A percentile compares a stretch with the other conserved stretches of the same genome.
Conservation (phyloP, 306 rosid species). For the Cicer cuneatum region DNA sequence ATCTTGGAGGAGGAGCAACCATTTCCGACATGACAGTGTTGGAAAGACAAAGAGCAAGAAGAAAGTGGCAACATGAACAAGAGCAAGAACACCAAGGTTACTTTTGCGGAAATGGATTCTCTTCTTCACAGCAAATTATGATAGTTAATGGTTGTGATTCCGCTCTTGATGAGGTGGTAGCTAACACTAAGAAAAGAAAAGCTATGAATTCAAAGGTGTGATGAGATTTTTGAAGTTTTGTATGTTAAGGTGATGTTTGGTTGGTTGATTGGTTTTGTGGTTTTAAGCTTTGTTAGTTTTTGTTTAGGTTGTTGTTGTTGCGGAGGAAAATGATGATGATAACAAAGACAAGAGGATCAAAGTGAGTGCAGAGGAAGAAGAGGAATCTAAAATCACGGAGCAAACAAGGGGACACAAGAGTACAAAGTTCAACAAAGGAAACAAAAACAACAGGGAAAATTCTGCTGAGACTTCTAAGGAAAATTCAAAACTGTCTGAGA, state of each 20-base stretch:
- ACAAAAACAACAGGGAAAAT: constrained; percentile 56
- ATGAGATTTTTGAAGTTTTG: too few species aligned
- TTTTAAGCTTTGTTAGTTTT: too few species aligned
- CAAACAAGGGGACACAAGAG: constrained; percentile 54
- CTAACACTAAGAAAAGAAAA: constrained; percentile 53
- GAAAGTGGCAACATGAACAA: constrained; percentile 46
- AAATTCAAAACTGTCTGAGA: constrained; percentile 79
- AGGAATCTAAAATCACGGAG: constrained; percentile 68
- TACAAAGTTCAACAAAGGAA: constrained; percentile 20
- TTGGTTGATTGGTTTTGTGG: too few species aligned
- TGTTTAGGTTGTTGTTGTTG: too few species aligned
- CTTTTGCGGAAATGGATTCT: constrained; percentile 48
- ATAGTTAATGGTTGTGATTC: constrained; percentile 35
- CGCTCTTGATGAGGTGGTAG: constrained; percentile 46
- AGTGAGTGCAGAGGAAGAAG: constrained; percentile 66
- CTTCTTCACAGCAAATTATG: constrained; percentile 38
- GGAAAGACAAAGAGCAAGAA: constrained; percentile 58
- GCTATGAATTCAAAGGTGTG: too few species aligned
- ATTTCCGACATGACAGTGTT: constrained; percentile 56
- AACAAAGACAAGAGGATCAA: constrained; percentile 61
- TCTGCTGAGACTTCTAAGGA: constrained; percentile 69
- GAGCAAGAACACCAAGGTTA: too few species aligned
- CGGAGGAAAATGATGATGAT: too few species aligned
- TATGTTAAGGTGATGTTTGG: too few species aligned
- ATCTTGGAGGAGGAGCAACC: constrained; percentile 41